Evolutionary conservation across 495 filamentous ascomycete species (phyloP).

Genomic region (Neurospora hispaniola): DNA sequence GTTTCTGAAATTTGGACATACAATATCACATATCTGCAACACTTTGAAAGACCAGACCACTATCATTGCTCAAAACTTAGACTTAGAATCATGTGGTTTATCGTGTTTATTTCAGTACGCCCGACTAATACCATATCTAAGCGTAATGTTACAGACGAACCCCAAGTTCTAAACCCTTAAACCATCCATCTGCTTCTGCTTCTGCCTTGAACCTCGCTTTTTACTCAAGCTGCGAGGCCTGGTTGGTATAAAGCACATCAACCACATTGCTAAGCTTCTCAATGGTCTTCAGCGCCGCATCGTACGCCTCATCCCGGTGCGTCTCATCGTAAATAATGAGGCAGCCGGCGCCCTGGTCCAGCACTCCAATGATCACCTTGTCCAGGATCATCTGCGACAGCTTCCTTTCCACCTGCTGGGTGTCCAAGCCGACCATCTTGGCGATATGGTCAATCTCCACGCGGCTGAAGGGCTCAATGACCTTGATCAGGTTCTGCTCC

Average conservation of each 20-base stretch:
- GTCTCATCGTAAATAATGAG: constrained; percentile 95
- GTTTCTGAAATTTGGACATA: background rate
- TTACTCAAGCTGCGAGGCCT: constrained; percentile 89
- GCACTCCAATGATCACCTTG: constrained; percentile 93
- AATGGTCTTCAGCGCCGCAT: constrained; percentile 87
- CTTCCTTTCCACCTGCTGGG: constrained; percentile 94
- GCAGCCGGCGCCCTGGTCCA: constrained; percentile 96
- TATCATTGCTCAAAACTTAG: too few relatives aligned
- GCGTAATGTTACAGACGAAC: constrained; percentile 2
- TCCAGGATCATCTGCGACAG: constrained; percentile 98
- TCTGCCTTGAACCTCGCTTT: constrained; percentile 8
- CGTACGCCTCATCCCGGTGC: constrained; percentile 84
- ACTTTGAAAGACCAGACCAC: background rate
- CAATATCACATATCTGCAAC: background rate
- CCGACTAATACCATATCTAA: constrained; percentile 1
- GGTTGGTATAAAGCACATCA: constrained; percentile 93
- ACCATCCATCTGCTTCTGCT: constrained; percentile 2
- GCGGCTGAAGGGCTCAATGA: constrained; percentile 94
- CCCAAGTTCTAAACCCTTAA: background rate
- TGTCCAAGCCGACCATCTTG: constrained; percentile 92
- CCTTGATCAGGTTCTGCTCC: constrained; percentile 98
- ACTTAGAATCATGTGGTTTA: background rate
- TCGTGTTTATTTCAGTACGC: background rate
- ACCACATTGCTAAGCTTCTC: constrained; percentile 97
- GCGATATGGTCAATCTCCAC: constrained; percentile 96